These are phyloP conservation scores for Cyberlindnera samutprakarnensis DNA, from an alignment of 805 yeast genomes.

Conservation along the genomic window DNA sequence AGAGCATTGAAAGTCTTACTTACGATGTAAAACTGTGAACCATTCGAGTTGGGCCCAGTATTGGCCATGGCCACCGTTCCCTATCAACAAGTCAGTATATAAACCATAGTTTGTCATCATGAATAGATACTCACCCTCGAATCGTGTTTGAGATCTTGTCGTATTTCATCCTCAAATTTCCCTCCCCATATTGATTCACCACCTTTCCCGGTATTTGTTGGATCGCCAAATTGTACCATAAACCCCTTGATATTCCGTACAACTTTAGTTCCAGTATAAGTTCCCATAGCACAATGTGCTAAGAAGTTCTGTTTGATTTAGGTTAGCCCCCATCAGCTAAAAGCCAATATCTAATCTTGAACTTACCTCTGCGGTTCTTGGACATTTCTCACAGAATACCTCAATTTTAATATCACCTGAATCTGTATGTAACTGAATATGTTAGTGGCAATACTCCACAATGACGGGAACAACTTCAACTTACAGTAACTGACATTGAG, in stretches of 20 bases:
- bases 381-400: slow-evolving; percentile 30
- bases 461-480: not conserved
- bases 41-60: slow-evolving; percentile 59
- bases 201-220: slow-evolving; percentile 67
- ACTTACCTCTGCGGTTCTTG: slow-evolving; percentile 30
- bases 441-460: not conserved
- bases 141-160: slow-evolving; percentile 52
- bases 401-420: slow-evolving; percentile 32
- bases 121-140: slow-evolving; percentile 48
- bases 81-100: slow-evolving; percentile 11
- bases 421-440: slow-evolving; percentile 28
- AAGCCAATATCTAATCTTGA: not conserved
- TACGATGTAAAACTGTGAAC: slow-evolving; percentile 59
- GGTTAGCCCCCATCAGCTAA: too few species aligned
- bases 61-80: slow-evolving; percentile 68
- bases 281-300: slow-evolving; percentile 38
- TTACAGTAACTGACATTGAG: slow-evolving; percentile 18
- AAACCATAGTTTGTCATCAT: not conserved
- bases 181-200: slow-evolving; percentile 80
- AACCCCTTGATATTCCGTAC: slow-evolving; percentile 66
- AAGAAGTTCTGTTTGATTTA: slow-evolving; percentile 35
- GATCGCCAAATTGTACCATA: slow-evolving; percentile 87
- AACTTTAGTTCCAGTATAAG: slow-evolving; percentile 45
- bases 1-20: slow-evolving; percentile 6
- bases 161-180: slow-evolving; percentile 73